Base-by-base conservation (phyloP, 345 rosid species). In the Aegle marmelos region DNA sequence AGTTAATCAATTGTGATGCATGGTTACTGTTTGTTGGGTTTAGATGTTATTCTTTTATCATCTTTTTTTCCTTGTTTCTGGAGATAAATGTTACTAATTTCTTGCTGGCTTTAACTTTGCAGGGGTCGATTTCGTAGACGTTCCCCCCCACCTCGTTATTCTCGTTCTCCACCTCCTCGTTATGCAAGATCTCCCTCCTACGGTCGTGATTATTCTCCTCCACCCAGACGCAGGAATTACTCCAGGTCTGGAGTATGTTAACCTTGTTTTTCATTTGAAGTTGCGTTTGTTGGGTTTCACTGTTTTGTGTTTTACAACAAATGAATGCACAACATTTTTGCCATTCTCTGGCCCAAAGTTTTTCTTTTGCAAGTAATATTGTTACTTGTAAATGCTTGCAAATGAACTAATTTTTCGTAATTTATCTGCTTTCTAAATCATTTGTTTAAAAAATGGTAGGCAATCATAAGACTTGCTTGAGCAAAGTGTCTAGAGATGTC, bases 131-230 rank as follows among this genome's bases (percentile, higher is more conserved):
- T 78, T 79, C 86, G 84, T 68, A 88, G 92, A 73, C 89, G 91
- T 3, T 86, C 97, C 82, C 95, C 98, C 19, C 87, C 80, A 53
- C 86, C 88, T 57, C 87, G 82, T 19, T 76, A 84, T 78, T 88
- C 89, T 58, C 89, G 87, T n/a, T 93, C 98, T 41, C 97, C 99
- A 36, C 98, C 91, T 53, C 82, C 93, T 56, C 96, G 89, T 3
- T 86, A 83, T 76, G 91, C 87, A 41, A 88, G 95, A 84, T 90
- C 94, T 28, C 87, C 91, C 37, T 88, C 97, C 39, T 88, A 84
- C 22, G 87, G 94, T 76, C 87, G 86, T 24, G 93, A 86, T n/a
- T 87, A 85, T 74, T 90, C 97, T 48, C 91, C 94, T 80, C 84
- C 94, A 7, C 86, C 90, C 1, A 90, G 81, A 78, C 73, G 80